A percentile compares a stretch with the other conserved stretches of the same genome.
phyloP scores from a whole-genome alignment of 2,329 filamentous ascomycete genomes.

The Zelopaecilomyces penicillatus region DNA sequence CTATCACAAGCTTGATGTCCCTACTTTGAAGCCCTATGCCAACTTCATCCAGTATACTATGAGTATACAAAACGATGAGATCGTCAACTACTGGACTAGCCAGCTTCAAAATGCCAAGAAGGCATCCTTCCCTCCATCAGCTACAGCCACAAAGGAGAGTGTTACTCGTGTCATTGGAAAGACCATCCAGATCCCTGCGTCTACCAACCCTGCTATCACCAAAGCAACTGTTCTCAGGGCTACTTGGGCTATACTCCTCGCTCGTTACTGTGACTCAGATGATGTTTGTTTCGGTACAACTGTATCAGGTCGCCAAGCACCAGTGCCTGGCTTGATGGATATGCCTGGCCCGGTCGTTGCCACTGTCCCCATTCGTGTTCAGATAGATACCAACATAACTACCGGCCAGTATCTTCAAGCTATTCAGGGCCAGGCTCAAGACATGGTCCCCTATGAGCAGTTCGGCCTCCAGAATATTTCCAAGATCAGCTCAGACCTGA shows the following conservation, averaged over 20 bases:
- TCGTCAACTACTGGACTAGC: slow-evolving; percentile 3
- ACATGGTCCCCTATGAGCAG: slow-evolving; percentile 18
- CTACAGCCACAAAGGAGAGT: neutral
- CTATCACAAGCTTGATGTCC: slow-evolving; percentile 8
- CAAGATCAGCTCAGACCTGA: slow-evolving; percentile 6
- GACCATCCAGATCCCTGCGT: neutral
- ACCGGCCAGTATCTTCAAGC: slow-evolving; percentile 6
- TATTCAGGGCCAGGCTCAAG: slow-evolving; percentile 16
- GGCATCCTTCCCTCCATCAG: slow-evolving; percentile 9
- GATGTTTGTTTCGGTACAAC: slow-evolving; percentile 15
- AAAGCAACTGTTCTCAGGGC: slow-evolving; percentile 12
- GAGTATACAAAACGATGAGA: slow-evolving; percentile 1
- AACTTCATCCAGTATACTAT: slow-evolving; percentile 5
- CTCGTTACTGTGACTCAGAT: slow-evolving; percentile 6
- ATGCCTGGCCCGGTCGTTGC: slow-evolving; percentile 8
- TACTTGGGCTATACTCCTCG: slow-evolving; percentile 14
- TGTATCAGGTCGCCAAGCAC: slow-evolving; percentile 10
- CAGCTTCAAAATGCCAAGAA: slow-evolving; percentile 1
- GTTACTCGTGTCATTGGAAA: neutral
- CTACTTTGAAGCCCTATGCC: slow-evolving; percentile 7
- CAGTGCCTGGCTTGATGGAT: slow-evolving; percentile 3
- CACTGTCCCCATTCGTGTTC: slow-evolving; percentile 4
- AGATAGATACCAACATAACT: slow-evolving; percentile 2
- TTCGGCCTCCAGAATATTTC: slow-evolving; percentile 21
- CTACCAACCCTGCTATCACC: slow-evolving; percentile 6